A percentile compares a stretch with the other conserved stretches of the same genome.
These are phyloP conservation scores for Hemileccinum hortonii DNA, from an alignment of 1,284 basidiomycete genomes.

Conservation along the genomic window DNA sequence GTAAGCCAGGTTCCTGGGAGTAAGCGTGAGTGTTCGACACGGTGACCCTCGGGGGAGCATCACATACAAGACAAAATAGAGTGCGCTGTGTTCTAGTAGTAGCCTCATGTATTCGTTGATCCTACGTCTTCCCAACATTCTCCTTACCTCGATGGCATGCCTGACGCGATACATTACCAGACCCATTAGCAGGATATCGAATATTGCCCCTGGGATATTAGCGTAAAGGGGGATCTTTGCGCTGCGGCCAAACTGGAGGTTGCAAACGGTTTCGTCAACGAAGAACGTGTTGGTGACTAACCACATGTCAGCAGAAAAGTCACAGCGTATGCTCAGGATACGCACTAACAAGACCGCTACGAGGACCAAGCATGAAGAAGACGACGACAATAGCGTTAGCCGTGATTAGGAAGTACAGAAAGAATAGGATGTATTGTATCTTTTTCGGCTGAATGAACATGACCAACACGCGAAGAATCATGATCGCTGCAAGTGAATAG, in stretches of 20 bases:
- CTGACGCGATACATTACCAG: conserved; percentile 5
- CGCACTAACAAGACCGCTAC: conserved; percentile 2
- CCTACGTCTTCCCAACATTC: neutral
- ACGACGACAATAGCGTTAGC: neutral
- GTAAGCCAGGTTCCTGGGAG: conserved; percentile 2
- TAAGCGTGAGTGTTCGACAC: neutral
- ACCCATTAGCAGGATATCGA: conserved; percentile 7
- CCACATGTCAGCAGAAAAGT: neutral
- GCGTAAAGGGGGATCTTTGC: neutral
- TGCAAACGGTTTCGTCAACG: neutral
- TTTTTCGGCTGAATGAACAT: conserved; percentile 10
- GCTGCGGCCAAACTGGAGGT: neutral
- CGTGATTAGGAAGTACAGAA: conserved; percentile 1
- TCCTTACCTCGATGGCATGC: conserved; percentile 4
- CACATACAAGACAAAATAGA: conserved; percentile 16
- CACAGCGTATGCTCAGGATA: neutral
- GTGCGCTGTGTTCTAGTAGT: conserved; percentile 6
- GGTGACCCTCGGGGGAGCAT: too few species aligned
- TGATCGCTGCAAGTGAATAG: conserved; percentile 6
- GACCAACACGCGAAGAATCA: conserved; percentile 11
- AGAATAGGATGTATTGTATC: neutral
- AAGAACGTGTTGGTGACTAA: neutral
- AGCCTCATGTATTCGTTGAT: conserved; percentile 13
- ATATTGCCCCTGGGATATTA: conserved; percentile 1
- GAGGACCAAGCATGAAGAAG: conserved; percentile 1